Evolutionary conservation across 805 yeast genomes (phyloP).

Genomic region (Candida nemodendra): DNA sequence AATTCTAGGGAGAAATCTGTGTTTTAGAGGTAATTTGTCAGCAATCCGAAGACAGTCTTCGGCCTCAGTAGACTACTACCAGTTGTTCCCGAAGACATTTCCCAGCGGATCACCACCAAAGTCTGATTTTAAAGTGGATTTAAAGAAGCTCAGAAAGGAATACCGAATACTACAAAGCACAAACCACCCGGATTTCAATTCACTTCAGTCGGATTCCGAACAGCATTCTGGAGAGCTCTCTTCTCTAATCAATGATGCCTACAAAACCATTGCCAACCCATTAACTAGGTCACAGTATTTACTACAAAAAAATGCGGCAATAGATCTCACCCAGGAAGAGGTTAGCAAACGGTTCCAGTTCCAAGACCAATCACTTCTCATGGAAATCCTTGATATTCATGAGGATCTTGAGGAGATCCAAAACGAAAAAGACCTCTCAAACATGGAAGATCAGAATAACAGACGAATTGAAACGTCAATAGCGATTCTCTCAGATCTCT

Average conservation of each 20-base stretch:
- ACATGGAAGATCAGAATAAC: conserved; percentile 54
- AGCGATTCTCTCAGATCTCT: conserved; percentile 44
- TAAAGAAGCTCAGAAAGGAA: conserved; percentile 62
- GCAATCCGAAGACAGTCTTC: too few relatives aligned
- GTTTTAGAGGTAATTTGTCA: too few relatives aligned
- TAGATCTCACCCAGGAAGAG: conserved; percentile 63
- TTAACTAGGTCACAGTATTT: conserved; percentile 66
- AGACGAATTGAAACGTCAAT: conserved; percentile 50
- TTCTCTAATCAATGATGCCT: conserved; percentile 72
- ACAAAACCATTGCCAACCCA: conserved; percentile 68
- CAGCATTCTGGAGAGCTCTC: conserved; percentile 36
- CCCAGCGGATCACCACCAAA: conserved; percentile 62
- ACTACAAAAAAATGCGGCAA: conserved; percentile 40
- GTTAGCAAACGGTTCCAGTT: conserved; percentile 38
- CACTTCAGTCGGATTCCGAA: conserved; percentile 19
- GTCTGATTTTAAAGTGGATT: conserved; percentile 58
- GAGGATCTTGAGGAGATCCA: conserved; percentile 73
- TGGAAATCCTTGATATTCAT: conserved; percentile 81
- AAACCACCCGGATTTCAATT: conserved; percentile 73
- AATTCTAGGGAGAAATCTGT: too few relatives aligned
- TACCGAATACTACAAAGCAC: conserved; percentile 69
- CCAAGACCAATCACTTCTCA: conserved; percentile 52
- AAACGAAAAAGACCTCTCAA: conserved; percentile 54
- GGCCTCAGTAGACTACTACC: conserved; percentile 51
- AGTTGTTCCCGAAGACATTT: conserved; percentile 73